A percentile compares a stretch with the other conserved stretches of the same genome.
Evolutionary conservation across 2,329 filamentous ascomycete species (phyloP).

Genomic region (Pyrenophora graminea): DNA sequence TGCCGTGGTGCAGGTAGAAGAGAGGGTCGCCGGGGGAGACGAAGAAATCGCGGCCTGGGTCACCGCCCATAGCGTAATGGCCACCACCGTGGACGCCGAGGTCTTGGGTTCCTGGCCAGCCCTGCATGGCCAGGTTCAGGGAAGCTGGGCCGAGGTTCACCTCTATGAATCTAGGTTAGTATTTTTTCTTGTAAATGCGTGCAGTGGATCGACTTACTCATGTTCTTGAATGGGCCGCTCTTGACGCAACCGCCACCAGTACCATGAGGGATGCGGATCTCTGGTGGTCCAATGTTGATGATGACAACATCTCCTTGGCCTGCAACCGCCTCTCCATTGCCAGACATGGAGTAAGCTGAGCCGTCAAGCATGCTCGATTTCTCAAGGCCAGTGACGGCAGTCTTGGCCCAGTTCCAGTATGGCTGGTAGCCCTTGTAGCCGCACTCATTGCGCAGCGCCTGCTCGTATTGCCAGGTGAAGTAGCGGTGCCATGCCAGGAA

Average conservation of each 20-base stretch:
- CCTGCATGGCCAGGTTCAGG: slow-evolving; percentile 31
- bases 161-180: not conserved
- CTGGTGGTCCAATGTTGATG: slow-evolving; percentile 21
- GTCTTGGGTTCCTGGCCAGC: slow-evolving; percentile 25
- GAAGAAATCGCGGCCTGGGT: slow-evolving; percentile 42
- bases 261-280: slow-evolving; percentile 52
- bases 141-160: slow-evolving; percentile 25
- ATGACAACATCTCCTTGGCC: slow-evolving; percentile 35
- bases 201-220: slow-evolving; percentile 9
- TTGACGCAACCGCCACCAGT: slow-evolving; percentile 60
- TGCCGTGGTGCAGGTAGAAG: slow-evolving; percentile 54
- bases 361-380: slow-evolving; percentile 61
- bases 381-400: slow-evolving; percentile 49
- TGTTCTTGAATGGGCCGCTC: slow-evolving; percentile 56
- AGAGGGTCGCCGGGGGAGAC: slow-evolving; percentile 37
- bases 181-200: no score
- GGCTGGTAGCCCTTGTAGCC: slow-evolving; percentile 49
- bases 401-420: slow-evolving; percentile 60
- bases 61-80: slow-evolving; percentile 54
- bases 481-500: slow-evolving; percentile 48
- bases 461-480: slow-evolving; percentile 48
- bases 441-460: slow-evolving; percentile 49
- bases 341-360: slow-evolving; percentile 51
- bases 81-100: slow-evolving; percentile 39
- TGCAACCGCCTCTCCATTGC: slow-evolving; percentile 50